These are phyloP conservation scores for Allium cepa DNA, from an alignment of 106 monocot genomes.

Conservation along the genomic window DNA sequence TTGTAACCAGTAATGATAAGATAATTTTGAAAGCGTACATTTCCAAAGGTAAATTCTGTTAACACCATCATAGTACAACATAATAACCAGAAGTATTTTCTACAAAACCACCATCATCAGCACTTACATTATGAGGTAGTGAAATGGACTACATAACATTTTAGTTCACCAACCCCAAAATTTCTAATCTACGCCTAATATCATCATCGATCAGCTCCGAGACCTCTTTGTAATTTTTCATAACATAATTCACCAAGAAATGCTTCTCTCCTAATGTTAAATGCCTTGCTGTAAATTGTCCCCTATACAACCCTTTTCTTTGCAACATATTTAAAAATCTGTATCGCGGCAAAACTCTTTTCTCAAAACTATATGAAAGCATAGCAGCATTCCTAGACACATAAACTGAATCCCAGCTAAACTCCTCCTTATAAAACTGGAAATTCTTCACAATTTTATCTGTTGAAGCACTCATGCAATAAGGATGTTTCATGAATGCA, in stretches of 20 bases:
- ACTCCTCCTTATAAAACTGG: conserved; percentile 15
- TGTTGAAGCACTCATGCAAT: background rate
- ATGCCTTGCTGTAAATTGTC: background rate
- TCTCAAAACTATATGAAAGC: conserved; percentile 20
- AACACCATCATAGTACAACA: no score
- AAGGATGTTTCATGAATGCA: conserved; percentile 19
- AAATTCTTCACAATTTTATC: conserved; percentile 19
- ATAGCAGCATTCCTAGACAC: conserved; percentile 7
- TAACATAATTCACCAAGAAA: conserved; percentile 18
- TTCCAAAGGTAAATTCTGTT: no score
- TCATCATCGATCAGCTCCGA: conserved; percentile 16
- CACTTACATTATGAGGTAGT: no score
- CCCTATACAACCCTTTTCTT: conserved; percentile 3
- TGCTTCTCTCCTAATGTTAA: conserved; percentile 3
- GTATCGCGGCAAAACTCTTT: conserved; percentile 25
- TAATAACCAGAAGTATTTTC: no score
- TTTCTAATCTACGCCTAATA: background rate
- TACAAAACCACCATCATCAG: no score
- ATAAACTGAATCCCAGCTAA: conserved; percentile 3
- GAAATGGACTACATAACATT: no score
- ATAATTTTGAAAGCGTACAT: no score
- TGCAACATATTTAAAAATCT: conserved; percentile 6
- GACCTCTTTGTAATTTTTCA: conserved; percentile 4
- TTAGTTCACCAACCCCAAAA: background rate
- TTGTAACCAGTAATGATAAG: no score